Evolutionary conservation across 495 filamentous ascomycete genomes (phyloP), one percentile per base, ranked within the genome.

Genomic region (Aspergillus biplanus): DNA sequence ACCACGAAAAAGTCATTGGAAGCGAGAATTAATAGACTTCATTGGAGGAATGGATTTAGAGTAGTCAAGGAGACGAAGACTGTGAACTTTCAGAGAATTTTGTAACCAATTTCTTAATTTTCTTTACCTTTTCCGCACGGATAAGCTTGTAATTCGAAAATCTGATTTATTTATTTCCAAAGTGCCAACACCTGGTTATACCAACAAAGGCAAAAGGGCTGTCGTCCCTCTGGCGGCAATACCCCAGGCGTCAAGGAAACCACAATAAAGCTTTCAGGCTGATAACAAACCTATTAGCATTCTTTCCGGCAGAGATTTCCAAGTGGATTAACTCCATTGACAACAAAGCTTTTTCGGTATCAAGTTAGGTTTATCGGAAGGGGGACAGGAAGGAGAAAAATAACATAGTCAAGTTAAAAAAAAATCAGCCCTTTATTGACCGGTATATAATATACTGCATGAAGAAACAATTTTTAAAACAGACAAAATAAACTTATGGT

Each of bases 401-500:
- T 15, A 31, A 42, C 54, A 9, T 48, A 65, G 61, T 66, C 44
- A 60, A 1, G 21, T 27, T 27, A 27, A 27, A 27, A 27, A 27
- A 55, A 52, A 61, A 59, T 58, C 59, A 67, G 68, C 34, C 60
- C 56, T 65, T 34, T 42, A 67, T 63, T 62, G 63, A 71, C 63
- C 48, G 46, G 61, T 65, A 61, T 67, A 60, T 58, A 60, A 66
- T 67, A 71, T 71, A 67, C 64, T 59, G 65, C 65, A 67, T 33
- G 60, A 65, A 67, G 52, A 69, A 50, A 62, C 61, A 56, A 34
- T 61, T 66, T 72, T 66, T 65, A 56, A 50, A 55, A 65, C 37
- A 58, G 37, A 53, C 49, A 61, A 69, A 62, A 31, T 61, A 67
- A 70, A 71, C 65, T 73, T 59, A 70, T 64, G 72, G 76, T 78